Conservation (phyloP, 1,284 basidiomycete genomes). For the Ceratobasidium papillatum region DNA sequence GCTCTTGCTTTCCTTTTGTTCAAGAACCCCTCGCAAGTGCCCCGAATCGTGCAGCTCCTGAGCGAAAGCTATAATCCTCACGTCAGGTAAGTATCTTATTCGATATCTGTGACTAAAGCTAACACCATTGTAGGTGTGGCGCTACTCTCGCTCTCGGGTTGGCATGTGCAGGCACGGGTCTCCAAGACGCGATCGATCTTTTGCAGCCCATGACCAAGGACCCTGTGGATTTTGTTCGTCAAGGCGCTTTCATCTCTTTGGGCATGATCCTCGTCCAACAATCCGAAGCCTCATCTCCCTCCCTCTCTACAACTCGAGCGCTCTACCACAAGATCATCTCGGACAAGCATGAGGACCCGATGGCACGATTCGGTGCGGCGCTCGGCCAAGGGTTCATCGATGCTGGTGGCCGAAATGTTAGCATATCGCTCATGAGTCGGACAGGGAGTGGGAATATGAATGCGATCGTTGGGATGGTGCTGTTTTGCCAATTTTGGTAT, state of each 20-base stretch:
- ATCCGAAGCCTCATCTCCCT: constrained; percentile 87
- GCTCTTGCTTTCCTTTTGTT: constrained; percentile 94
- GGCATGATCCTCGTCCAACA: constrained; percentile 97
- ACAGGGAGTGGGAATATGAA: constrained; percentile 91
- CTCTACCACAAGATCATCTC: constrained; percentile 87
- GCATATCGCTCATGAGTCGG: constrained; percentile 89
- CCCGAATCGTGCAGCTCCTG: constrained; percentile 91
- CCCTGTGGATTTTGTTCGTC: constrained; percentile 95
- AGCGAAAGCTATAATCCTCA: constrained; percentile 99
- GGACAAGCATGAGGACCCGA: constrained; percentile 97
- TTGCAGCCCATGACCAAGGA: constrained; percentile 97
- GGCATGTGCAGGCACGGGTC: constrained; percentile 94
- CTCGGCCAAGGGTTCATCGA: constrained; percentile 96
- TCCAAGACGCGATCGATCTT: constrained; percentile 87
- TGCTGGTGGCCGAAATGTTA: constrained; percentile 94
- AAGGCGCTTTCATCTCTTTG: constrained; percentile 94
- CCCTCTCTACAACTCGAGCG: constrained; percentile 78
- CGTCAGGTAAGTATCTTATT: constrained; percentile 62
- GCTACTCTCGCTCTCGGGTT: constrained; percentile 94
- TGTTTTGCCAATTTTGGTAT: constrained; percentile 99
- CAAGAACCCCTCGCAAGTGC: constrained; percentile 93
- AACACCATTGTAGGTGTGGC: constrained; percentile 65
- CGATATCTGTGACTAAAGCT: not conserved
- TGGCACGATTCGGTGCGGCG: constrained; percentile 95
- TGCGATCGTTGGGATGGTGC: constrained; percentile 92